Conservation (phyloP, 495 filamentous ascomycete species). For the Pyronema domesticum region DNA sequence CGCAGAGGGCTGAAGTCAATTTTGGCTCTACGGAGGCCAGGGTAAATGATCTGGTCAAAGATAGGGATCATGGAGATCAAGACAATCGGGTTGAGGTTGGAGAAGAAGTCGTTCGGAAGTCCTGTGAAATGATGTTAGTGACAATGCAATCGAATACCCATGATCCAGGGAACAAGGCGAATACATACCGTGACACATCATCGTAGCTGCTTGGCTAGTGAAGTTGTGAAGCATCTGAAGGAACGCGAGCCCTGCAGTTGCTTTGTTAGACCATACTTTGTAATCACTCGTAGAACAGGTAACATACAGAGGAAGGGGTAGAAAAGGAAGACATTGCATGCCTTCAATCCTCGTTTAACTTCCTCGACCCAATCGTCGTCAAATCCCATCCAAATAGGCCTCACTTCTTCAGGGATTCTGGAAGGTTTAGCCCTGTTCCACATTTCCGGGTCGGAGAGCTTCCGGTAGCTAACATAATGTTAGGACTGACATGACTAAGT, state of each 20-base stretch:
- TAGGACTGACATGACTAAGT: background rate
- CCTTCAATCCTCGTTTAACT: conserved; percentile 44
- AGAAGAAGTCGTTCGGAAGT: conserved; percentile 49
- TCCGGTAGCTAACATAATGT: conserved; percentile 24
- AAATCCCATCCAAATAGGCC: conserved; percentile 48
- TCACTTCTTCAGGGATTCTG: conserved; percentile 27
- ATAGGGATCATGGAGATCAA: conserved; percentile 58
- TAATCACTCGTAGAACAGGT: background rate
- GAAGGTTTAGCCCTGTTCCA: conserved; percentile 48
- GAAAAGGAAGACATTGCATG: conserved; percentile 44
- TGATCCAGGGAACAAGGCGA: background rate
- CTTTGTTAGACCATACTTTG: background rate
- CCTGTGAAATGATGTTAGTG: background rate
- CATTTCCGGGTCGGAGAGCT: conserved; percentile 35
- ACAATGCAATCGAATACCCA: too few species aligned
- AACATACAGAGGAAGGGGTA: conserved; percentile 1
- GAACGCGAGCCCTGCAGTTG: conserved; percentile 34
- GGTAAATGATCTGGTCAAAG: conserved; percentile 50
- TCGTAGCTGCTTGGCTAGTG: conserved; percentile 41
- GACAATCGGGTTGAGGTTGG: conserved; percentile 57
- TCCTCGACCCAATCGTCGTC: conserved; percentile 51
- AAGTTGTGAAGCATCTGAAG: conserved; percentile 36
- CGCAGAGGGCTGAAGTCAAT: conserved; percentile 55
- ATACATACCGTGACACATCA: conserved; percentile 48
- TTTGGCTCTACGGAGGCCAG: conserved; percentile 41